phyloP scores from a whole-genome alignment of 2,329 filamentous ascomycete genomes.

The Pseudogymnoascus sp. region DNA sequence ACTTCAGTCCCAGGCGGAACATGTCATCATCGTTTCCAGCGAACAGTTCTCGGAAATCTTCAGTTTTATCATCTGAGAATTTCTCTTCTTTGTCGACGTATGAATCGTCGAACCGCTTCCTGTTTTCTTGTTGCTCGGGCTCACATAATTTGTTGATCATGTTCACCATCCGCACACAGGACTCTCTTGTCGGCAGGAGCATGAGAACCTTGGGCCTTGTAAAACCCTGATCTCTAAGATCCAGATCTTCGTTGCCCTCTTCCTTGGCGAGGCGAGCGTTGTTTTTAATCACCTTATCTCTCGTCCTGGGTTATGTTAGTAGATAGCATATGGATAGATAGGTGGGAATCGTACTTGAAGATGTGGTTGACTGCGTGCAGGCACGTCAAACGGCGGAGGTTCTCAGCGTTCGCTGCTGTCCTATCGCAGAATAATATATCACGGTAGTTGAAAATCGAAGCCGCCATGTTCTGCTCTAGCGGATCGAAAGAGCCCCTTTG shows the following conservation, averaged over 20 bases:
- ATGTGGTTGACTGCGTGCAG: slow-evolving; percentile 88
- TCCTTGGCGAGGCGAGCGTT: slow-evolving; percentile 70
- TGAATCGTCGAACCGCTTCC: slow-evolving; percentile 80
- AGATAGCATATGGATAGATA: not conserved
- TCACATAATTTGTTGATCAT: slow-evolving; percentile 68
- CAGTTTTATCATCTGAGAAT: slow-evolving; percentile 67
- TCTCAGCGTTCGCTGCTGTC: slow-evolving; percentile 59
- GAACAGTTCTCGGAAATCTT: slow-evolving; percentile 84
- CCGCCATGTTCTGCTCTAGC: slow-evolving; percentile 58
- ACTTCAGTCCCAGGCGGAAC: slow-evolving; percentile 93
- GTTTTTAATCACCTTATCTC: slow-evolving; percentile 88
- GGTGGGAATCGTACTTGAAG: slow-evolving; percentile 54
- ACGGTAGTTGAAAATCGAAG: slow-evolving; percentile 72
- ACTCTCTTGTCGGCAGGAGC: slow-evolving; percentile 79
- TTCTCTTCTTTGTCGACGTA: slow-evolving; percentile 65
- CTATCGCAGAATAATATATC: slow-evolving; percentile 73
- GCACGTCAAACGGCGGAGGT: slow-evolving; percentile 64
- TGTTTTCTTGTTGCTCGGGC: slow-evolving; percentile 90
- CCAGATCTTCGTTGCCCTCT: slow-evolving; percentile 55
- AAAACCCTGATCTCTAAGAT: slow-evolving; percentile 88
- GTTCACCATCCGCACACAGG: slow-evolving; percentile 72
- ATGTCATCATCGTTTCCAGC: slow-evolving; percentile 95
- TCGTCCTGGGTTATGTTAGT: slow-evolving; percentile 47
- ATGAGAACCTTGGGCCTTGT: slow-evolving; percentile 90
- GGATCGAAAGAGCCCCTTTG: slow-evolving; percentile 51